A percentile compares a stretch with the other conserved stretches of the same genome.
Evolutionary conservation across 768 basidiomycete species (phyloP).

Genomic region (Leccinum pellstonianum): DNA sequence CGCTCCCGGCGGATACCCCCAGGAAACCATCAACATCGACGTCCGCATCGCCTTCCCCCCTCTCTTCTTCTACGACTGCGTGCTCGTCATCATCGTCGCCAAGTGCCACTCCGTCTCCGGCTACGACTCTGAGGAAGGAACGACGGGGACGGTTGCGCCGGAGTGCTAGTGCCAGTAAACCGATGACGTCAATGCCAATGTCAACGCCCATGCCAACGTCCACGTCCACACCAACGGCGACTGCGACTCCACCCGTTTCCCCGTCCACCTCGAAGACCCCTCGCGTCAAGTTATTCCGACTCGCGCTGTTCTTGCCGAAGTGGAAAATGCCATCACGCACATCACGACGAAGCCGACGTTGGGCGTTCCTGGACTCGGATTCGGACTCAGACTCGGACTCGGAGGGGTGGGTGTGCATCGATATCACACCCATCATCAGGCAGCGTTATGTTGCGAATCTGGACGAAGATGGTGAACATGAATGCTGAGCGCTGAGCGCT

Average conservation of each 20-base stretch:
- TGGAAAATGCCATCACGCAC: constrained; percentile 10
- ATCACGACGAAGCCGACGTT: not conserved
- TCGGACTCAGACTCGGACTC: not conserved
- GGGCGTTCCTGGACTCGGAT: constrained; percentile 15
- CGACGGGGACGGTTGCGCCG: constrained; percentile 10
- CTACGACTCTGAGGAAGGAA: not conserved
- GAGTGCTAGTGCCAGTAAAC: not conserved
- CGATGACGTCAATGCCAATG: not conserved
- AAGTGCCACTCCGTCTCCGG: not conserved
- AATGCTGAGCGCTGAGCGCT: not conserved
- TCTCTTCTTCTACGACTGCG: not conserved
- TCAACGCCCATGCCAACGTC: not conserved
- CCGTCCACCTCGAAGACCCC: constrained; percentile 21
- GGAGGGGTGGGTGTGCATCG: constrained; percentile 31
- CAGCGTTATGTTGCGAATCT: constrained; percentile 18
- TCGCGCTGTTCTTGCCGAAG: constrained; percentile 13
- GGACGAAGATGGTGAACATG: constrained; percentile 5
- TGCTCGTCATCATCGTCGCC: constrained; percentile 1
- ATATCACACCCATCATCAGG: constrained; percentile 26
- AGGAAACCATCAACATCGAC: constrained; percentile 2
- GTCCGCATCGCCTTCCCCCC: constrained; percentile 9
- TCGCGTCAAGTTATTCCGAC: constrained; percentile 12
- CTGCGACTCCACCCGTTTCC: constrained; percentile 1
- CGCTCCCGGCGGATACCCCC: constrained; percentile 17
- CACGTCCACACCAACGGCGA: not conserved